A percentile compares a stretch with the other conserved stretches of the same genome.
These are phyloP conservation scores for Hypoxylon sp. DNA, from an alignment of 2,329 filamentous ascomycete species.

Conservation along the genomic window DNA sequence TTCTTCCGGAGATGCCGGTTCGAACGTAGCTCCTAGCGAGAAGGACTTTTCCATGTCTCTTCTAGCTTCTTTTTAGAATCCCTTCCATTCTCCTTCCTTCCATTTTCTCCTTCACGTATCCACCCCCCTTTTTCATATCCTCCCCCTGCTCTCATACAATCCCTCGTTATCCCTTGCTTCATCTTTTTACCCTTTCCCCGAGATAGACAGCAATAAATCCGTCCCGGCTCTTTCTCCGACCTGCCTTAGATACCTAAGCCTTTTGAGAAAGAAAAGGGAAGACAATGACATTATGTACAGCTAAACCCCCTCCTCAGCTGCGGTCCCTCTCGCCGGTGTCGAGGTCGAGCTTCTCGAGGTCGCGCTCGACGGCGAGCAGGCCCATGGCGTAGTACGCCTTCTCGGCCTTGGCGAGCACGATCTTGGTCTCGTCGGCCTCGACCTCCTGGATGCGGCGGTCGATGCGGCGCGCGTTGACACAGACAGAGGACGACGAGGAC, in stretches of 20 bases:
- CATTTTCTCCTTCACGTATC: background rate
- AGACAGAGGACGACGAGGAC: conserved; percentile 53
- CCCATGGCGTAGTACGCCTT: conserved; percentile 80
- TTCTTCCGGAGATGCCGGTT: background rate
- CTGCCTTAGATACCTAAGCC: too few species aligned
- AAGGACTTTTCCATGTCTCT: background rate
- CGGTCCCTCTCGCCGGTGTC: conserved; percentile 48
- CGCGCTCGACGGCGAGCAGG: conserved; percentile 77
- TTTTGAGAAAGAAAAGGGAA: too few species aligned
- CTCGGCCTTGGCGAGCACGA: conserved; percentile 70
- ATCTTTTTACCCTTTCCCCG: background rate
- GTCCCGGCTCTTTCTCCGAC: too few species aligned
- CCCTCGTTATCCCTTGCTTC: background rate
- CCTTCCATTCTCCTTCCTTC: background rate
- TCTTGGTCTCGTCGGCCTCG: conserved; percentile 48
- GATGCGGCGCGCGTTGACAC: conserved; percentile 60
- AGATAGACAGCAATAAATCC: too few species aligned
- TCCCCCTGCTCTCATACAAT: background rate
- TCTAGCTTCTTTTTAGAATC: background rate
- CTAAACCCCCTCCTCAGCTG: background rate
- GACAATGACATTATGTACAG: too few species aligned
- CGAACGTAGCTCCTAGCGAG: background rate
- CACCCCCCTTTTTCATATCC: background rate
- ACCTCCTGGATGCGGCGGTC: conserved; percentile 61
- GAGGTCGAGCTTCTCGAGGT: conserved; percentile 70